Base-by-base conservation (phyloP, 2,329 filamentous ascomycete genomes). In the Parascedosporium putredinis region DNA sequence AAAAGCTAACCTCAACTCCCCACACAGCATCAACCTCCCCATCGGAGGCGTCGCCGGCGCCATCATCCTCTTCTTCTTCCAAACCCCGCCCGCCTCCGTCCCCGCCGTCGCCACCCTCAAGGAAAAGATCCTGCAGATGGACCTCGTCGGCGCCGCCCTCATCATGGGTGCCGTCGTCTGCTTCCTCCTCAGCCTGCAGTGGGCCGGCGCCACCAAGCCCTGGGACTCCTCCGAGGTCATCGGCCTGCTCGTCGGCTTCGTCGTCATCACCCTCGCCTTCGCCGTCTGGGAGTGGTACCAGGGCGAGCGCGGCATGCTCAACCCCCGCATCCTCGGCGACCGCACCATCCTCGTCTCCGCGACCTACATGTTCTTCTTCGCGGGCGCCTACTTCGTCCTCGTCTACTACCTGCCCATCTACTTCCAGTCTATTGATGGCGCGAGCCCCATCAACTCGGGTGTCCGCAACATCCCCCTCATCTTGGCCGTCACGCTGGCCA, bases 151-250 rank as follows among this genome's bases (percentile, higher is more conserved):
- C 8, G 62, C 60, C 3, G 50, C 52, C 12, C 55, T 66, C 4
- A 63, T 66, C 25, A 50, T 62, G 55, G 62, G 62, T 0, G 58
- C 67, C 12, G 62, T 74, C 6, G 59, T 74, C 18, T 75, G 69
- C 53, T 62, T 75, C 16, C 56, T 76, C 0, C 61, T 77, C 1
- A 72, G 72, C n/a, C 60, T 78, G 5, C 71, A 75, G 51, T 76
- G 71, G 71, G 69, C 69, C 23, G 69, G 68, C 6, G 59, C 59
- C 27, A 63, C 61, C 47, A 67, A 68, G 38, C 51, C 54, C 4
- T 64, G 57, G 61, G 34, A 29, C 2, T 56, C 53, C 4, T 57
- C 55, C 1, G 45, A 53, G n/a, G 63, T 71, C 33, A 62, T 72
- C 27, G 64, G 57, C 0, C 60, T 70, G 5, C 54, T 71, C n/a